These are phyloP conservation scores for Mangifera indica DNA, from an alignment of 345 rosid genomes.

Conservation along the genomic window DNA sequence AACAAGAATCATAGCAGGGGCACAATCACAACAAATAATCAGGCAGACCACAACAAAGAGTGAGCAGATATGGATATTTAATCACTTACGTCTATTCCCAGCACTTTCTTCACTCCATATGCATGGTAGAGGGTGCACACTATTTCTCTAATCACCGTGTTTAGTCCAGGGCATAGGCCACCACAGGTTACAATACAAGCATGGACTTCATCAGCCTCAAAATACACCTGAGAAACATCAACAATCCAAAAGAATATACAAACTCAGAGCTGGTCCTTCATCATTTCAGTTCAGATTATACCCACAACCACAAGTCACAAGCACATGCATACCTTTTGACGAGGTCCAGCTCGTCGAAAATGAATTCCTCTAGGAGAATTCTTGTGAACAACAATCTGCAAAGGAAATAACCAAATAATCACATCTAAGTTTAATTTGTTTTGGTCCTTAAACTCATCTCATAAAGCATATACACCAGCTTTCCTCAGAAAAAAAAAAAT, in stretches of 20 bases:
- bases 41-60: neutral
- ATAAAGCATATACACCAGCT: neutral
- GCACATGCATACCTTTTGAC: conserved; percentile 57
- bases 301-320: too few species aligned
- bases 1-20: neutral
- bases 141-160: conserved; percentile 84
- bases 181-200: conserved; percentile 96
- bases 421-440: neutral
- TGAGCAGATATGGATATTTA: too few species aligned
- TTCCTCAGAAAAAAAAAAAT: conserved; percentile 1
- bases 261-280: neutral
- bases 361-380: conserved; percentile 77
- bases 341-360: conserved; percentile 95
- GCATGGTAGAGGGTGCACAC: conserved; percentile 68
- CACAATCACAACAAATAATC: neutral
- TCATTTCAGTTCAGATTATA: neutral
- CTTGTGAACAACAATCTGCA: conserved; percentile 75
- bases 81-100: conserved; percentile 76
- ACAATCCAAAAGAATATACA: neutral
- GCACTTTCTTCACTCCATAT: conserved; percentile 80
- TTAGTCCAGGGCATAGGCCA: conserved; percentile 91
- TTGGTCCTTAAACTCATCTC: neutral
- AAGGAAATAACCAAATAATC: conserved; percentile 11
- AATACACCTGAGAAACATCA: conserved; percentile 53
- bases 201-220: conserved; percentile 71